Base-by-base conservation (phyloP, 1,284 basidiomycete genomes). In the Anthracocystis setariae region DNA sequence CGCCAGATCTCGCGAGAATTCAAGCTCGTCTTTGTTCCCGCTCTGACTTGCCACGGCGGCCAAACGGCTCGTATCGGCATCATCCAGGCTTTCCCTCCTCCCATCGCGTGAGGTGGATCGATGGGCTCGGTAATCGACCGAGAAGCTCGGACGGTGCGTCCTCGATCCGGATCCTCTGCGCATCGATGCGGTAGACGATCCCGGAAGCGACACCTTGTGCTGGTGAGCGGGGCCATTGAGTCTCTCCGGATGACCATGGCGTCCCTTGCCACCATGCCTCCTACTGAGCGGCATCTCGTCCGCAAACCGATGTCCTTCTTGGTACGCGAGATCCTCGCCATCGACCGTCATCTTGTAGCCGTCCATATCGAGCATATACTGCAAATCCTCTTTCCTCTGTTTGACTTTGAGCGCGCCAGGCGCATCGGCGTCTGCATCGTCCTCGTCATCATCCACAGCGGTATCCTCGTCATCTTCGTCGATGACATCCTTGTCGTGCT, bases 331-430 rank as follows among this genome's bases (percentile, higher is more conserved):
- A 15, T 70, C 66, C 44, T 80, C 64, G 12, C 78, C 82, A 21
- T 80, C 74, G 8, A 74, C 35, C 3, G 79, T 80, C 68, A 82
- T 66, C 56, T 82, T 81, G 74, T 82, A 82, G 10, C 80, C 80
- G 27, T 82, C 80, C 77, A 82, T 82, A 37, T 82, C 80, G 42
- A 82, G 72, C 71, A 80, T 77, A 42, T 74, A 75, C 45, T 75
- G 73, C 0, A 73, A 27, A 25, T 72, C 56, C 37, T 74, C 57
- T 32, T 74, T 60, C 27, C 52, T 42, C 21, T 65, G 46, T 45
- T 65, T 65, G 39, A 61, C 54, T 24, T 71, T 69, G 51, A 64
- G 51, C 5, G 62, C 23, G 8, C 57, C 70, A 7, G 59, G 51
- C 8, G 13, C 24, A 13, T 66, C 52, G 1, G 63, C 60, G 27